phyloP scores from a whole-genome alignment of 768 basidiomycete species.

The Lepiota venenata region DNA sequence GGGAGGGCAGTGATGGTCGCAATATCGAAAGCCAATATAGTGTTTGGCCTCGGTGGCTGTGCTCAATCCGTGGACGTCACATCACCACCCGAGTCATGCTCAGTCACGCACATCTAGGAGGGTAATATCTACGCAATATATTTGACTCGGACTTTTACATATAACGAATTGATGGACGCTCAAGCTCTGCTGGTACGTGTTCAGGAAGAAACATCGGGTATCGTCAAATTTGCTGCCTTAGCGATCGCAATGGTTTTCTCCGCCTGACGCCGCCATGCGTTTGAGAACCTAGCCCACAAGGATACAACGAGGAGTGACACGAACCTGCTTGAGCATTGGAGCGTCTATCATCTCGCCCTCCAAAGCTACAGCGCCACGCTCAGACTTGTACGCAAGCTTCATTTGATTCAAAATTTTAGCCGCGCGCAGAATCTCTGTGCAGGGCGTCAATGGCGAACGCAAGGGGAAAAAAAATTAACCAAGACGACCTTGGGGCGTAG shows the following conservation, averaged over 20 bases:
- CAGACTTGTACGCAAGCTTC: conserved; percentile 49
- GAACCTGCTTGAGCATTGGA: conserved; percentile 83
- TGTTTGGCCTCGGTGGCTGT: conserved; percentile 4
- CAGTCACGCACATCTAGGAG: too few relatives aligned
- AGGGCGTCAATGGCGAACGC: not conserved
- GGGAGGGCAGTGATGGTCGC: not conserved
- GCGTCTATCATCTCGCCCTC: conserved; percentile 89
- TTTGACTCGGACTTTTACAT: not conserved
- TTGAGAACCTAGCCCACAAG: not conserved
- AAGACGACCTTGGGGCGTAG: conserved; percentile 58
- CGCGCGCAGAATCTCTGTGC: conserved; percentile 74
- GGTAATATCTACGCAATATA: not conserved
- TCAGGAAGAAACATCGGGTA: conserved; percentile 35
- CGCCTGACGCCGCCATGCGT: conserved; percentile 23
- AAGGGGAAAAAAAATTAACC: not conserved
- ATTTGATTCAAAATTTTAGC: conserved; percentile 67
- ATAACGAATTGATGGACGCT: not conserved
- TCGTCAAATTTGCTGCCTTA: conserved; percentile 47
- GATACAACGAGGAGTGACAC: conserved; percentile 9
- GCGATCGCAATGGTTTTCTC: conserved; percentile 52
- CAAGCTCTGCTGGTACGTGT: too few relatives aligned
- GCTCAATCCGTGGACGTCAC: not conserved
- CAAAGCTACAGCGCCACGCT: conserved; percentile 71
- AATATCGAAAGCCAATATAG: not conserved
- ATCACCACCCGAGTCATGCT: too few relatives aligned